Evolutionary conservation across 2,329 filamentous ascomycete genomes (phyloP).

Genomic region (Fusarium tupiense): DNA sequence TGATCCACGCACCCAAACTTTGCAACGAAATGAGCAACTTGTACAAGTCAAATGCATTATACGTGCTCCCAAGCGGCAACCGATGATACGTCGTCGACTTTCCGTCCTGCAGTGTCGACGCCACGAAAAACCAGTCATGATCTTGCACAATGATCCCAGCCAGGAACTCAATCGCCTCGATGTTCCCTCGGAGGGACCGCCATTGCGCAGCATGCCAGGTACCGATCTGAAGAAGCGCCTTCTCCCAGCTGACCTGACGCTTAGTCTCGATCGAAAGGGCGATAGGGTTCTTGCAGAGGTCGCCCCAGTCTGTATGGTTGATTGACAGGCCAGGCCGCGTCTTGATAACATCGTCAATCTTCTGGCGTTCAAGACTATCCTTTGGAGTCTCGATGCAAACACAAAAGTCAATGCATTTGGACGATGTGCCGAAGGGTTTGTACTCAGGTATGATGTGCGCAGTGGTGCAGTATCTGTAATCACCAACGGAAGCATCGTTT

Average conservation of each 20-base stretch:
- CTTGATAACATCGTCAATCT: not conserved
- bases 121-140: not conserved
- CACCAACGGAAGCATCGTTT: not conserved
- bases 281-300: not conserved
- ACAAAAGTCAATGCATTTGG: not conserved
- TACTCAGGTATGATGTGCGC: not conserved
- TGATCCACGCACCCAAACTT: not conserved
- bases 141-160: not conserved
- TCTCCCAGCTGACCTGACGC: not conserved
- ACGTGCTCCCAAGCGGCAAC: not conserved
- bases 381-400: not conserved
- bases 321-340: not conserved
- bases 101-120: not conserved
- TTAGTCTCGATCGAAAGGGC: not conserved
- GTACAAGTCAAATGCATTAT: not conserved
- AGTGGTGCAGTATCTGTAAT: not conserved
- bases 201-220: not conserved
- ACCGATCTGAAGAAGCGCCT: not conserved
- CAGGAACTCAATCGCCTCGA: not conserved
- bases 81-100: not conserved
- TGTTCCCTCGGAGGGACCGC: not conserved
- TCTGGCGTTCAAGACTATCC: not conserved
- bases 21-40: not conserved
- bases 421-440: not conserved
- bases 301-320: not conserved